Conservation (phyloP, 148 eudicot species). For the Oxyria digyna region DNA sequence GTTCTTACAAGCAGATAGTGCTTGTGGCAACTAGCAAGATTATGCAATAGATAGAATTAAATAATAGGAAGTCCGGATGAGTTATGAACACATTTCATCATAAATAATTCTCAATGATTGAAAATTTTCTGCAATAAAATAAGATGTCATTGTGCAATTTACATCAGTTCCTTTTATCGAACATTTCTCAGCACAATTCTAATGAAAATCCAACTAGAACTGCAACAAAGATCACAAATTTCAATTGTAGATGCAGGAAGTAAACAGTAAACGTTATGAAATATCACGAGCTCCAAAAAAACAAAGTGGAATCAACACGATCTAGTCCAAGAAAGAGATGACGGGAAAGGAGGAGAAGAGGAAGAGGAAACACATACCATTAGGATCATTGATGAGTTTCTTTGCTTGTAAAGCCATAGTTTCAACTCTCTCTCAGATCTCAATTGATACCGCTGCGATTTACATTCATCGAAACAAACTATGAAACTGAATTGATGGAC, state of each 20-base stretch:
- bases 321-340: neutral
- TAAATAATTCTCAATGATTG: no score
- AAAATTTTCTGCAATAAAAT: neutral
- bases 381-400: slow-evolving; percentile 70
- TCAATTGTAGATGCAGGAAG: neutral
- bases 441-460: neutral
- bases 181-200: no score
- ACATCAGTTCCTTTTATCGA: no score
- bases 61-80: neutral
- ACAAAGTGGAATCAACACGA: slow-evolving; percentile 2
- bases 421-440: slow-evolving; percentile 6
- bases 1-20: no score
- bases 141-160: neutral
- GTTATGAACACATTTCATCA: neutral
- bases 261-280: slow-evolving; percentile 5
- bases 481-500: neutral
- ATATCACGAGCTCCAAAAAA: slow-evolving; percentile 10
- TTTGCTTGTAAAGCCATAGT: slow-evolving; percentile 49
- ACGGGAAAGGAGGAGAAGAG: neutral
- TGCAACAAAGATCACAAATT: no score
- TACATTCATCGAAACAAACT: neutral
- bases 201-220: no score
- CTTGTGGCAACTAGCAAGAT: no score
- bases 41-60: neutral
- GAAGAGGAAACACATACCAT: no score